Evolutionary conservation across 495 filamentous ascomycete genomes (phyloP), one percentile per base, ranked within the genome.

Genomic region (Rostrohypoxylon terebratum): DNA sequence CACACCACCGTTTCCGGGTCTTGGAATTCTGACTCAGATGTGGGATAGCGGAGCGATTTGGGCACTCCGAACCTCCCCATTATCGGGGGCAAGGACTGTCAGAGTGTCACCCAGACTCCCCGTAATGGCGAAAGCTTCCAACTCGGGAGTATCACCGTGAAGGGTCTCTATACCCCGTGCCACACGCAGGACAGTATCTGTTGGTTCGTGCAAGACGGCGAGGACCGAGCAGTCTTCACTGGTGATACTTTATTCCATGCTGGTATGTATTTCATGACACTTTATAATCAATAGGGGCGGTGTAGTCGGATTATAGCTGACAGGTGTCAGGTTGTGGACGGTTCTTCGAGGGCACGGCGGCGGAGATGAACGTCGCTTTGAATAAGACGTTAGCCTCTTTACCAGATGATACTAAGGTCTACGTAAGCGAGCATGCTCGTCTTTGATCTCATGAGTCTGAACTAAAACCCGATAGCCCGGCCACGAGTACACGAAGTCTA

Each of bases 181-280:
- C 96, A 99, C 78, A 99, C 96, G 2, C 96, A 98, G 80, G 96
- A 99, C 79, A 97, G 94, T 76, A 97, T 99, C 72, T 98, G 96
- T 86, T 99, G 79, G 76, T 85, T 83, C 44, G 89, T 96, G 85
- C 87, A 97, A 79, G 96, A 98, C 75, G 89, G 87, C 10, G 83
- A 90, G 25, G 89, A 97, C 54, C 89, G 87, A 71, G 96, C 86
- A 8, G 93, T 98, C 20, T 99, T 99, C 78, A 98, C 96, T 0
- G 96, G 96, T 20, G 96, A 99, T 77, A 98, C 96, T 4, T 83
- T 99, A 18, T 99, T 99, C 77, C 94, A 97, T 79, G 96, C 89
- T 62, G 94, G 94, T 95, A 77, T 11, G 83, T 70, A 53, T 58
- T 59, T 57, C 42, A 13, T 36, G 1, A 16, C 28, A 1, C 16